Evolutionary conservation across 2,329 filamentous ascomycete species (phyloP), one percentile per base, ranked within the genome.

Genomic region (Colletotrichum agaves): DNA sequence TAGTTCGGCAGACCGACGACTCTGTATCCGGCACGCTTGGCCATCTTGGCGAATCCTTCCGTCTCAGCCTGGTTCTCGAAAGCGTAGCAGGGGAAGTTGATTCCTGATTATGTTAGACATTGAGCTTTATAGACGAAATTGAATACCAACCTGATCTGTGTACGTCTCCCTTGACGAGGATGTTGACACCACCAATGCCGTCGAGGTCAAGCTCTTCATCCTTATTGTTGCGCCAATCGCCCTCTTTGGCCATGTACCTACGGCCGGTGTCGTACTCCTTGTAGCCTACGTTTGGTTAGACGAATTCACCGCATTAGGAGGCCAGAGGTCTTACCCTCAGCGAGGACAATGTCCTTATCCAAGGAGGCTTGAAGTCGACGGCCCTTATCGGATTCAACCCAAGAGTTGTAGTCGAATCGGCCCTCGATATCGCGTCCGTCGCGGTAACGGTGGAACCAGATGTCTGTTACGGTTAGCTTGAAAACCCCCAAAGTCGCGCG

Each of bases 21-120:
- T 75, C 93, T 87, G 78, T 98, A 98, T 49, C 96, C 96, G 17
- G 96, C 96, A 71, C 94, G 87, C 83, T 97, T 98, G 67, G 96
- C 96, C 96, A 99, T 99, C 79, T 97, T 97, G 41, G 96, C 96
- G 76, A 99, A 99, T 6, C 96, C 96, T 82, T 99, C 96, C 4
- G 96, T 99, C 81, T 99, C 96, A 71, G 96, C 96, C 82, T 99
- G 96, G 80, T 99, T 98, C 79, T 99, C 96, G 78, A 99, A 99
- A 3, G 96, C 88, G 76, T 99, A 99, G 77, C 90, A 90, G 8
- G 96, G 96, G 80, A 99, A 99, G 80, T 99, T 99, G 83, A 99
- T 96, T 70, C 95, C 94, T 95, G 72, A 41, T 3, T 23, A 5
- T 15, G 49, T 66, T 44, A 6, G 27, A 37, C 13, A 13, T 11